Evolutionary conservation across 2,329 filamentous ascomycete species (phyloP).

Genomic region (Stagonosporopsis rhizophila): DNA sequence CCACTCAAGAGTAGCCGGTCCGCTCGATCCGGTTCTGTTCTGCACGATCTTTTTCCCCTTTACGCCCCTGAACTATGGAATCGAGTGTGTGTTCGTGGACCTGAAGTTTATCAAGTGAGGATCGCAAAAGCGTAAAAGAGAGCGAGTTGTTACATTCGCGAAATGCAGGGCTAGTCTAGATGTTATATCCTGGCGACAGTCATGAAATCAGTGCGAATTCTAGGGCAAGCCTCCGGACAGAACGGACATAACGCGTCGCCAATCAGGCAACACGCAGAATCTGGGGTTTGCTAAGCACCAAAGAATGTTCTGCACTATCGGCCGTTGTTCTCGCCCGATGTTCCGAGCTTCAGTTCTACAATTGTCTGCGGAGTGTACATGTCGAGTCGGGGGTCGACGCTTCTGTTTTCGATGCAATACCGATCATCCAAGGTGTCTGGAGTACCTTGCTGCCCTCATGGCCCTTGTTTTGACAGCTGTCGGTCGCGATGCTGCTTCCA

Average conservation of each 20-base stretch:
- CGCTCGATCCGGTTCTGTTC: not conserved
- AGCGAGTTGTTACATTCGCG: constrained; percentile 10
- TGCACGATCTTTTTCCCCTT: not conserved
- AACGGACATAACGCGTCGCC: constrained; percentile 37
- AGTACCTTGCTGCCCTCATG: not conserved
- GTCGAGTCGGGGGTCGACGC: not conserved
- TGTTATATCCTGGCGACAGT: constrained; percentile 23
- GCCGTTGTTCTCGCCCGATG: constrained; percentile 24
- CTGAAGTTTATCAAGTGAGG: not conserved
- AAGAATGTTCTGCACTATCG: constrained; percentile 31
- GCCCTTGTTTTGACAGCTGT: constrained; percentile 3
- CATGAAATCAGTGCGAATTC: constrained; percentile 32
- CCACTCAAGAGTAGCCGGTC: not conserved
- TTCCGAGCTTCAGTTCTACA: constrained; percentile 21
- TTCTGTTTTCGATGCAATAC: not conserved
- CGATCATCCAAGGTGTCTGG: not conserved
- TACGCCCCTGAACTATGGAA: not conserved
- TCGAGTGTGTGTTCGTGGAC: not conserved
- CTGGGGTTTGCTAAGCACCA: constrained; percentile 40
- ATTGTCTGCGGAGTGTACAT: not conserved
- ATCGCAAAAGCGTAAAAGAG: constrained; percentile 1
- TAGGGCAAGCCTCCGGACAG: constrained; percentile 32
- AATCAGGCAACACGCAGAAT: constrained; percentile 30
- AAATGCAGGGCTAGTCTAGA: constrained; percentile 13
- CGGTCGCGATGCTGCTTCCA: constrained; percentile 5